Evolutionary conservation across 768 basidiomycete species (phyloP), one percentile per base, ranked within the genome.

Genomic region (Jaapia argillacea): DNA sequence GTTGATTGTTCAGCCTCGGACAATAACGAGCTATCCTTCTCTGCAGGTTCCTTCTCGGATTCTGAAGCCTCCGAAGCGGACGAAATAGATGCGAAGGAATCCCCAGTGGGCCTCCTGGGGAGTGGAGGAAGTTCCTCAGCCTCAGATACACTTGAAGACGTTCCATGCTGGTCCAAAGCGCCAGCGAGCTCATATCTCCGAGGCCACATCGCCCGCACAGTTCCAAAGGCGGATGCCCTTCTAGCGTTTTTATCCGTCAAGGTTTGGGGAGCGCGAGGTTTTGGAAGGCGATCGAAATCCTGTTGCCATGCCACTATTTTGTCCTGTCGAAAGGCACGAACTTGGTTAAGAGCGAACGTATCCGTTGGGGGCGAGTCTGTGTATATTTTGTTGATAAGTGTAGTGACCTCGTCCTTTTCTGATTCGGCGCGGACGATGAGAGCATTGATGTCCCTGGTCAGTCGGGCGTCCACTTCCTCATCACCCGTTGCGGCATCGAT

Each of bases 261-360:
- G 1, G 61, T 53, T 57, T 71, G 68, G 49, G 61, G 59, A 53
- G 71, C 67, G 52, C 77, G 81, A 44, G 72, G 81, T 54, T 84
- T 87, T 5, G 84, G 83, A 23, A 97, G 70, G 41, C 79, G 77
- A 52, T 90, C 85, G 51, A 94, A 91, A 56, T 97, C 91, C 48
- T 77, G 77, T 60, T 99, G 92, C 88, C 93, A 97, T n/a, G 85
- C 87, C 13, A 94, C 89, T 38, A 94, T 89, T 58, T 84, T 85
- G 53, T 94, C 90, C 64, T 97, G 94, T 37, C 92, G 73, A 47
- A 80, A 81, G 1, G 85, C 79, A 39, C 92, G 80, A 4, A 92
- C 85, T 51, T 77, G 77, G 48, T 92, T 97, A 41, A 93, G 71
- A 27, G 83, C 86, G 35, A 94, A 72, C 0, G 91, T 93, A 56